Evolutionary conservation across 2,329 filamentous ascomycete genomes (phyloP), one percentile per base, ranked within the genome.

Genomic region (Apiospora phragmitis): DNA sequence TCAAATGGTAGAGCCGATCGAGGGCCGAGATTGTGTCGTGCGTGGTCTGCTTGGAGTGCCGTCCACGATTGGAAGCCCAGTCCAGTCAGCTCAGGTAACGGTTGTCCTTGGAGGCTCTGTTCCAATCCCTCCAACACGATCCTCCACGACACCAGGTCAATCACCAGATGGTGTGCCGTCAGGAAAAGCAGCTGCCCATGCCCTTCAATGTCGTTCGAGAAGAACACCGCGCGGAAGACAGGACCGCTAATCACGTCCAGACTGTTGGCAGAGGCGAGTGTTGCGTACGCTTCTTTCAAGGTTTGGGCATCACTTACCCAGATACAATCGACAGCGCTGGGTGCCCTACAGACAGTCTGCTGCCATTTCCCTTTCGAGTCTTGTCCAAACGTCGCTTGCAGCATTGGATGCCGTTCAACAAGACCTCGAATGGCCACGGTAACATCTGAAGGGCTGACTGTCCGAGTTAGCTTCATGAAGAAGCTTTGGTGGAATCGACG

Each of bases 71-170:
- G 29, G 70, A 74, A 5, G 69, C 55, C 38, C 32, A 72, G 2
- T 0, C 73, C 70, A 7, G 32, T 62, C 2, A 73, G 67, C 41
- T 62, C 32, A n/a, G 32, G 29, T 7, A 62, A 11, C 6, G 55
- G 8, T 2, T 62, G 32, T 4, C 55, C 55, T 5, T 65, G 68
- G 11, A 85, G 74, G 1, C 82, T 71, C 71, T 86, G 83, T 65
- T 88, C 85, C 32, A 88, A 73, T 67, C 88, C 87, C 21, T 83
- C 81, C 6, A 85, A 78, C 24, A 89, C 81, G 68, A 87, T 80
- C 16, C 83, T 80, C 87, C 86, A 88, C 0, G 86, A 88, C 7
- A 81, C 80, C 11, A 85, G 75, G 68, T 89, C 87, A 12, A 88
- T 82, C 0, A 85, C 85, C 3, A 88, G 80, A 67, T 87, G 86